Percentiles rank a stretch among this genome's conserved stretches.
Evolutionary conservation across 192 early-diverging fungal species (phyloP).

Genomic region (Coemansia sp.): DNA sequence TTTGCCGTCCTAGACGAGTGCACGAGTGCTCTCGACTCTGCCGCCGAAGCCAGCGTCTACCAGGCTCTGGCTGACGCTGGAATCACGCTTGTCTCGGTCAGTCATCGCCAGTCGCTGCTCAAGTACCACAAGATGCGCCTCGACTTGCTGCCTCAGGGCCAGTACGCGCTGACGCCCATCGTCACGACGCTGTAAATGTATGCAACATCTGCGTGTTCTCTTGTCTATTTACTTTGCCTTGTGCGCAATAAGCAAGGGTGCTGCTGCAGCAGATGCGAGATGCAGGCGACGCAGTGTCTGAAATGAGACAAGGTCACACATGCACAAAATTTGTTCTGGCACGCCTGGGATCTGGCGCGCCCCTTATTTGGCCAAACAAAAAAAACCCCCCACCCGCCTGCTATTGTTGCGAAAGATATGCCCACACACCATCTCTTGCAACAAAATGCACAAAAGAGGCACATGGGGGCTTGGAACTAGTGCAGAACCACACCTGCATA

Average conservation of each 20-base stretch:
- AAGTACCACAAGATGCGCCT: conserved; percentile 57
- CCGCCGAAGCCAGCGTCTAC: conserved; percentile 61
- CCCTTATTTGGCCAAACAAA: neutral
- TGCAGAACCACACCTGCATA: conserved; percentile 1
- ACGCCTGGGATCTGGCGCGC: neutral
- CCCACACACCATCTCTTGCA: no score
- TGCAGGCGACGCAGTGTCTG: neutral
- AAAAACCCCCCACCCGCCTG: neutral
- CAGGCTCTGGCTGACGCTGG: conserved; percentile 61
- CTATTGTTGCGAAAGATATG: neutral
- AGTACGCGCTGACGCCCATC: conserved; percentile 16
- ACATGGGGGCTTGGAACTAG: neutral
- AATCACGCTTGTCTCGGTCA: conserved; percentile 90
- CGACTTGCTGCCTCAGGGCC: conserved; percentile 42
- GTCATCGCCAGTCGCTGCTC: conserved; percentile 67
- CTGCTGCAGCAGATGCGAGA: neutral
- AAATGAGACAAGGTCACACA: neutral
- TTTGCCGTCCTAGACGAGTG: conserved; percentile 80
- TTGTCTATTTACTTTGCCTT: neutral
- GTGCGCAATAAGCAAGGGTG: neutral
- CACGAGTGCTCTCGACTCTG: conserved; percentile 67
- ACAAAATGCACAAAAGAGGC: neutral
- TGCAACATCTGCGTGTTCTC: neutral
- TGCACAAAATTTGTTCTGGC: neutral
- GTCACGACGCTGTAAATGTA: neutral